Percentiles rank a stretch among this genome's conserved stretches.
Conservation (phyloP, 257 asterid genomes). For the Echium plantagineum region DNA sequence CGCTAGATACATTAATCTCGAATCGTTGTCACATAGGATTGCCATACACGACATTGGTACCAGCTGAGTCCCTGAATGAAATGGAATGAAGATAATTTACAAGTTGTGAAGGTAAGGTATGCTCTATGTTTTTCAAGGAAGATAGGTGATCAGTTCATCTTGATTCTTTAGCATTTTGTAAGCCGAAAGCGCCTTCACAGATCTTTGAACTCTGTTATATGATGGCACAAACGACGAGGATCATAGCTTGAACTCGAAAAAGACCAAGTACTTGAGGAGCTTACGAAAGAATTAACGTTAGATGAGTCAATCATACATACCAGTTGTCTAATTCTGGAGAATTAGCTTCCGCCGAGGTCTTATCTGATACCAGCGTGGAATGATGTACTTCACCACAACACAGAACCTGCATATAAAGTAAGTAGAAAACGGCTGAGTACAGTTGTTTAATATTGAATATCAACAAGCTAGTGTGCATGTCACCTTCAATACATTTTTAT, state of each 20-base stretch:
- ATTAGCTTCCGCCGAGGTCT: not conserved
- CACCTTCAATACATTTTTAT: slow-evolving; percentile 13
- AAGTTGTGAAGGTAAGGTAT: too few species aligned
- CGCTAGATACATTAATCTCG: too few species aligned
- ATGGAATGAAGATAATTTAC: too few species aligned
- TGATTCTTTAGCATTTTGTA: not conserved
- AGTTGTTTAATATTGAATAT: too few species aligned
- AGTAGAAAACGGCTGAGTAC: not conserved
- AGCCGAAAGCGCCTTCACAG: not conserved
- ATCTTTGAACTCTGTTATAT: too few species aligned
- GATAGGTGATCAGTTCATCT: not conserved
- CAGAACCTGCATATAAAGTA: slow-evolving; percentile 9
- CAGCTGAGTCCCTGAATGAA: too few species aligned
- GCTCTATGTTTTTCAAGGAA: too few species aligned
- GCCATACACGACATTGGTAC: too few species aligned
- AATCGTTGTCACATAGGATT: too few species aligned
- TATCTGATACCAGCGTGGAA: slow-evolving; percentile 2
- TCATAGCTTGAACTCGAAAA: not conserved
- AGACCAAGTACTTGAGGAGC: not conserved
- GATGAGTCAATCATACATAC: slow-evolving; percentile 11
- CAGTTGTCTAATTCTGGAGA: slow-evolving; percentile 1
- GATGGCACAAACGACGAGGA: too few species aligned
- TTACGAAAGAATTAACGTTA: not conserved
- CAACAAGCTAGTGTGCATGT: not conserved
- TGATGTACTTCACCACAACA: slow-evolving; percentile 9